phyloP scores from a whole-genome alignment of 2,329 filamentous ascomycete genomes.

The Aspergillus luchuensis region DNA sequence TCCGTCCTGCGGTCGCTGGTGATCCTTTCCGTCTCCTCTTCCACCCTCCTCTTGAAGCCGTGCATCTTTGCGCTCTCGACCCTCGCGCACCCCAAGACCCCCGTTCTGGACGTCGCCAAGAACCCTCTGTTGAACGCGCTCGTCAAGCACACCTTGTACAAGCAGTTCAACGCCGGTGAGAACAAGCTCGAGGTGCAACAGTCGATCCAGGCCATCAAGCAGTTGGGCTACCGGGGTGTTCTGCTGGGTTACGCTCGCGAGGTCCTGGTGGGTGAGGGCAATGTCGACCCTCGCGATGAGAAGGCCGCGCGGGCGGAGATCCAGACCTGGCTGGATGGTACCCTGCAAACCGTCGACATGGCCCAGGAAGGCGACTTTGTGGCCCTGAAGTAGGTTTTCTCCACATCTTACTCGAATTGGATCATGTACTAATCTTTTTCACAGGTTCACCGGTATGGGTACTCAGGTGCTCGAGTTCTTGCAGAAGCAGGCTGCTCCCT shows the following conservation, averaged over 20 bases:
- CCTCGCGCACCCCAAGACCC: slow-evolving; percentile 49
- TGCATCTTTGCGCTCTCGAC: slow-evolving; percentile 70
- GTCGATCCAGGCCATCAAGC: slow-evolving; percentile 50
- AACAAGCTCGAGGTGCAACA: slow-evolving; percentile 51
- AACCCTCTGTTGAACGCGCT: slow-evolving; percentile 50
- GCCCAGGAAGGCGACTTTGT: slow-evolving; percentile 55
- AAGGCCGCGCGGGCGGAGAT: slow-evolving; percentile 38
- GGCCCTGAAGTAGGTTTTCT: slow-evolving; percentile 51
- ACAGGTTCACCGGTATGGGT: slow-evolving; percentile 39
- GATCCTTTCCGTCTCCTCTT: slow-evolving; percentile 42
- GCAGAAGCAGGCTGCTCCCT: slow-evolving; percentile 37
- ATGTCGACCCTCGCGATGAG: slow-evolving; percentile 31
- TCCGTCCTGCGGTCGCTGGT: slow-evolving; percentile 41
- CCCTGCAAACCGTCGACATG: slow-evolving; percentile 56
- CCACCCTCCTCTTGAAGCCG: slow-evolving; percentile 64
- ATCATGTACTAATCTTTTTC: slow-evolving; percentile 4
- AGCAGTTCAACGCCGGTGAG: slow-evolving; percentile 60
- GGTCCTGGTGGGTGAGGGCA: slow-evolving; percentile 52
- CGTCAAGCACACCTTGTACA: slow-evolving; percentile 54
- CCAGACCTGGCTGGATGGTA: slow-evolving; percentile 54
- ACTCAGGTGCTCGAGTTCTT: slow-evolving; percentile 45
- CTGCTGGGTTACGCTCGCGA: slow-evolving; percentile 58
- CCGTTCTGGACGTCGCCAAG: slow-evolving; percentile 51
- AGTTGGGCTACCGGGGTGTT: slow-evolving; percentile 55
- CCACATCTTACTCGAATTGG: not conserved